Evolutionary conservation across 225 moss, liverwort and hornwort genomes (phyloP), one percentile per base, ranked within the genome.

Genomic region (Thuidium tamariscinum): DNA sequence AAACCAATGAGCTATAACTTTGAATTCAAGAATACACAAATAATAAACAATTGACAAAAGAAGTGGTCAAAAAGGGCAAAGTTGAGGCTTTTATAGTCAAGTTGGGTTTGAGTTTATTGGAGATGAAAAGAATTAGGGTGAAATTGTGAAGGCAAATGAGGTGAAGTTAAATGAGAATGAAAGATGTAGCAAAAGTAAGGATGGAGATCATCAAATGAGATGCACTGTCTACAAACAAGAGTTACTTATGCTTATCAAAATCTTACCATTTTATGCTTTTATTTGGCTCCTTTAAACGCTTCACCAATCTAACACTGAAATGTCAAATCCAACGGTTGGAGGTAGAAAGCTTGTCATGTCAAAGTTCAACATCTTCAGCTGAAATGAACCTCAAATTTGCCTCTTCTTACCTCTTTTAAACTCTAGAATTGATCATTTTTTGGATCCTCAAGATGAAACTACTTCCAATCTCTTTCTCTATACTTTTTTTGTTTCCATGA

Each of bases 221-320:
- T 74, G 74, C 4, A 1, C 20, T 34, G 5, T 2, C 49, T 0
- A 2, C 6, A 46, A 46, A 71, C 10, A 71, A 27, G 10, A 71
- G 4, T 10, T 29, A 2, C 5, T 17, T 4, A 46, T 10, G 18
- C 11, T 44, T 46, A 3, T 66, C 9, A 27, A 1, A 52, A 54
- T 23, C 9, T n/a, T 54, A 5, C 5, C 23, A 54, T 34, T 2
- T 25, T 76, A 34, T 15, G 12, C 0, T 25, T 23, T 36, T 55
- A 16, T 36, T 54, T 6, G 16, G 0, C 6, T 25, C 10, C 2
- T 10, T 25, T 6, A 6, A 55, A 55, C 5, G 0, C 37, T 76
- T 76, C 6, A 0, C 7, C 21, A 61, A 83, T 87, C 85, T 89
- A 89, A 91, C 89, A 52, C 79, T 89, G 79, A 68, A 81, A 37